A percentile compares a stretch with the other conserved stretches of the same genome.
Conservation (phyloP, 768 basidiomycete species). For the Suillus americanus region DNA sequence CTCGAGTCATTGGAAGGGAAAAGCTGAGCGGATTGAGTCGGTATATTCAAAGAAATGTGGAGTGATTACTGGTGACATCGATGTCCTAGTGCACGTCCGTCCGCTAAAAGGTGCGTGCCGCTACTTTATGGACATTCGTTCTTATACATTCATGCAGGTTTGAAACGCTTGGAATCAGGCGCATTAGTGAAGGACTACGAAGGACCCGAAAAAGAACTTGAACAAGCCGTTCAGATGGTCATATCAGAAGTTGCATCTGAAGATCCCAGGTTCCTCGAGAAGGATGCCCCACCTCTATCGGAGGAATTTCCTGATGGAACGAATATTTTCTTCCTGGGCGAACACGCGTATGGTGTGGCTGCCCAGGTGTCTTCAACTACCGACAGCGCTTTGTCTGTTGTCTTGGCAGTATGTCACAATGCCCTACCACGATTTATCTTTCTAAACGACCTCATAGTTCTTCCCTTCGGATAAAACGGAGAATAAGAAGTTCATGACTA, state of each 20-base stretch:
- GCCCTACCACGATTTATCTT: background rate
- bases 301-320: constrained; percentile 90
- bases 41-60: constrained; percentile 88
- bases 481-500: constrained; percentile 70
- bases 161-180: constrained; percentile 85
- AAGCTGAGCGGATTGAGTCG: constrained; percentile 79
- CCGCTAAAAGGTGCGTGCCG: constrained; percentile 76
- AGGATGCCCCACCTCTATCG: constrained; percentile 73
- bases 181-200: constrained; percentile 97
- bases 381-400: constrained; percentile 70
- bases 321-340: constrained; percentile 95
- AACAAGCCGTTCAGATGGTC: constrained; percentile 86
- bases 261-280: constrained; percentile 85
- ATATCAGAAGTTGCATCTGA: constrained; percentile 80
- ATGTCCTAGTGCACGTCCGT: constrained; percentile 82
- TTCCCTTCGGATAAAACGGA: constrained; percentile 84
- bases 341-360: constrained; percentile 93
- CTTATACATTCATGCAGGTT: constrained; percentile 45
- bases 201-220: constrained; percentile 72
- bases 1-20: constrained; percentile 73
- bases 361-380: constrained; percentile 82
- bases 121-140: background rate
- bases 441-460: constrained; percentile 50
- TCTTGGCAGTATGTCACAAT: constrained; percentile 68
- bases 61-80: constrained; percentile 79